A percentile compares a stretch with the other conserved stretches of the same genome.
phyloP scores from a whole-genome alignment of 495 filamentous ascomycete genomes.

The Aspergillus bridgeri region DNA sequence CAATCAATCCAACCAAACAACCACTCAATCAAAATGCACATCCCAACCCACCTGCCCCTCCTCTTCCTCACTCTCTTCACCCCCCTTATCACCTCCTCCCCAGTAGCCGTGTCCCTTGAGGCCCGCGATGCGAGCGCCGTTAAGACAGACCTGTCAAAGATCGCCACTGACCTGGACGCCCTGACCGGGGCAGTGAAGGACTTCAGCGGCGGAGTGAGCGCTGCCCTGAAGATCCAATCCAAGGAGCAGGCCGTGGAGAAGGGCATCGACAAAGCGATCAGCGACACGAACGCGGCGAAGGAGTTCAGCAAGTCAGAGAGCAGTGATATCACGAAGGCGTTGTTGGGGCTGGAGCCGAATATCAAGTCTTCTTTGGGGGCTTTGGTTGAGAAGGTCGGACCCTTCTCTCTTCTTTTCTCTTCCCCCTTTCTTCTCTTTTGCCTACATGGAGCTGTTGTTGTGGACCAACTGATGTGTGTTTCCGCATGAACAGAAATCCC shows the following conservation, averaged over 20 bases:
- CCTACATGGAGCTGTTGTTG: background rate
- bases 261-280: background rate
- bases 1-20: background rate
- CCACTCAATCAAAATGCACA: background rate
- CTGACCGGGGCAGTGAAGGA: background rate
- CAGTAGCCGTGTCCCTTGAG: background rate
- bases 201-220: background rate
- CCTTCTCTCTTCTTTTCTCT: background rate
- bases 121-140: constrained; percentile 1
- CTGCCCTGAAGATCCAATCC: background rate
- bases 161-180: background rate
- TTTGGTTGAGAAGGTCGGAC: background rate
- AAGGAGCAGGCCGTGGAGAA: background rate
- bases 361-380: background rate
- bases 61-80: background rate
- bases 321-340: background rate
- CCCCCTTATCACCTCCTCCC: background rate
- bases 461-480: too few species aligned
- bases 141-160: background rate
- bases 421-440: background rate
- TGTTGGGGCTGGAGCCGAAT: background rate
- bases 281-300: background rate
- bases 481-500: background rate
- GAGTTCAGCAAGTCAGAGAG: background rate
- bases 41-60: background rate